Evolutionary conservation across 768 basidiomycete genomes (phyloP).

Genomic region (Mrakia frigida): DNA sequence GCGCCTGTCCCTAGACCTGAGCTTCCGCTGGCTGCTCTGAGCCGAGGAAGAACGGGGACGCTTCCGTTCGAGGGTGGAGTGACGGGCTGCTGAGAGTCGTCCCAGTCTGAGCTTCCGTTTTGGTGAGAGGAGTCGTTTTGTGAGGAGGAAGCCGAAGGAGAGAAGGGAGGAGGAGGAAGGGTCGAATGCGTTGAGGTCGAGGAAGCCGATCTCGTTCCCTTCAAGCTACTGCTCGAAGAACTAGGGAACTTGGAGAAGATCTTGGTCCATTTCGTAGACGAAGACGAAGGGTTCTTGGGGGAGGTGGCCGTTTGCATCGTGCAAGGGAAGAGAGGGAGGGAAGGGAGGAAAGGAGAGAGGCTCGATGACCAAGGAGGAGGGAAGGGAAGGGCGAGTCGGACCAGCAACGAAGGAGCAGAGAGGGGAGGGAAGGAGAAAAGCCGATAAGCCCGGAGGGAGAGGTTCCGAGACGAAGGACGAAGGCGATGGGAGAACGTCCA

Average conservation of each 20-base stretch:
- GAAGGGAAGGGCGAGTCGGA: background rate
- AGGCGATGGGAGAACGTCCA: background rate
- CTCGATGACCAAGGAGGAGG: background rate
- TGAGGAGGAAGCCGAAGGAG: background rate
- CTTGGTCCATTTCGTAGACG: conserved; percentile 28
- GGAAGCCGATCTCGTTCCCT: conserved; percentile 55
- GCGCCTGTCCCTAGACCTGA: conserved; percentile 1
- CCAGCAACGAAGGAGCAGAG: background rate
- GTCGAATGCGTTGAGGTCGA: conserved; percentile 51
- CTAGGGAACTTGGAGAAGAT: conserved; percentile 46
- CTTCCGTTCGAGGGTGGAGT: background rate
- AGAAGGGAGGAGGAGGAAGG: background rate
- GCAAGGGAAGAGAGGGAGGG: background rate
- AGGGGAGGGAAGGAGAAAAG: background rate
- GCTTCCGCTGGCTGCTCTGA: background rate
- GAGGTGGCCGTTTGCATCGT: background rate
- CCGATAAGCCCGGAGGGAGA: background rate
- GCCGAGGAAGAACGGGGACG: background rate
- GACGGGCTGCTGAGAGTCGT: background rate
- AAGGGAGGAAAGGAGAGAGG: background rate
- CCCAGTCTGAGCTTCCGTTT: conserved; percentile 12
- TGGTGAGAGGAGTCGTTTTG: background rate
- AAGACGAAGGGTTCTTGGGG: conserved; percentile 1
- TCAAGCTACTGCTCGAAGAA: conserved; percentile 51
- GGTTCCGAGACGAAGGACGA: background rate